Base-by-base conservation (phyloP, 306 rosid genomes). In the Cajanus cajan region DNA sequence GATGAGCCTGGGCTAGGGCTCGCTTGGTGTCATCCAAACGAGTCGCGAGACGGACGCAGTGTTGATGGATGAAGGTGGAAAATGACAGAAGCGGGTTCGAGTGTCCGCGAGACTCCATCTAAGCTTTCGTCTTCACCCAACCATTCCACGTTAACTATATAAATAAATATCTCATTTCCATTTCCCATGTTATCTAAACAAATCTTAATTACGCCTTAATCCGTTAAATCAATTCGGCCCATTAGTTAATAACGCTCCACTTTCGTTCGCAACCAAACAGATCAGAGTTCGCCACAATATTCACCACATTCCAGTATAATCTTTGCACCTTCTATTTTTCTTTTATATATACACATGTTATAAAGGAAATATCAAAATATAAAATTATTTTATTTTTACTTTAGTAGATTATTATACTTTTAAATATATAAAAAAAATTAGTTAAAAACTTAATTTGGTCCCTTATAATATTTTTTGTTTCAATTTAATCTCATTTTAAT, bases 41-140 rank as follows among this genome's bases (percentile, higher is more conserved):
- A 74, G 67, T 72, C 0, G 94, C 80, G 4, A 92, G 78, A 18
- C 90, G 93, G 84, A 77, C 58, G 73, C 87, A 85, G 94, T 92
- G 82, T 64, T 89, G 95, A 63, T 87, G 96, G 59, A 92, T 59
- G 86, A 89, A 94, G 64, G 78, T 74, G 39, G 97, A 88, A 84
- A 92, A 71, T 18, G 91, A 94, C 0, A 89, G 86, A 3, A 94
- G 88, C 63, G 94, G 97, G 61, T 90, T 88, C 18, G 90, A 71
- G 18, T 67, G 87, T 74, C 76, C 86, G 15, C 31, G 86, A 69
- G 89, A 88, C 70, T 86, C 93, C 86, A 83, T 83, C 25, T 21
- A 21, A 41, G 21, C 55, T 21, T 54, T 43, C 51, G n/a, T 14
- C 47, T 77, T 13, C 63, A 43, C 43, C 18, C 68, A 19, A 69